Evolutionary conservation across 192 early-diverging fungal species (phyloP), one percentile per base, ranked within the genome.

Genomic region (Coemansia sp.): DNA sequence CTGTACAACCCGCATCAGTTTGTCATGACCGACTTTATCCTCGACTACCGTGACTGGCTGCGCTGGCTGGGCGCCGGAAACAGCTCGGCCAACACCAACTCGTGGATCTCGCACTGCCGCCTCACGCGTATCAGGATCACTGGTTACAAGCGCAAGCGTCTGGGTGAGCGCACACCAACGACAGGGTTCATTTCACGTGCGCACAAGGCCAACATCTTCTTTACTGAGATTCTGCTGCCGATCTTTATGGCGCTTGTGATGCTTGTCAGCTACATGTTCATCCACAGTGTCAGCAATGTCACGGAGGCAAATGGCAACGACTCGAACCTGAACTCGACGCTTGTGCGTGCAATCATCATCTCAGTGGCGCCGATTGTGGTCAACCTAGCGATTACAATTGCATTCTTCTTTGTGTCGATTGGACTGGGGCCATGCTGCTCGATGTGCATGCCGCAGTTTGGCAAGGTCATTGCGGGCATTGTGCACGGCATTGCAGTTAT

Each of bases 1-100:
- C 58, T 95, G 44, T 95, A 92, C 76, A 95, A 95, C 63, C 92
- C 92, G n/a, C 92, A 93, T 67, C 93, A 95, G 76, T 94, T 95
- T 59, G 83, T 88, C n/a, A 82, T 93, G 60, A 83, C 83, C 0
- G 90, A 91, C 68, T 94, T 94, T 71, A 81, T 93, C 68, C 63
- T 89, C 8, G 93, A 95, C 70, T 95, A 92, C 72, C 87, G 85
- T 47, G 90, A 91, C 71, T 93, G 89, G 81, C 76, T 95, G 65
- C 86, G 87, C 60, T 95, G 93, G 92, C 78, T 95, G 52, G 91
- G 88, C n/a, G 85, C 90, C 6, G 91, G 92, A 49, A 93, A 93
- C 68, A 89, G 89, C 58, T 82, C 86, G 48, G 75, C 91, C 0
- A 89, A 92, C 75, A 82, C 83, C 67, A 90, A 88, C 72, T 93